phyloP scores from a whole-genome alignment of 1,284 basidiomycete species.

The Tylopilus sp. region DNA sequence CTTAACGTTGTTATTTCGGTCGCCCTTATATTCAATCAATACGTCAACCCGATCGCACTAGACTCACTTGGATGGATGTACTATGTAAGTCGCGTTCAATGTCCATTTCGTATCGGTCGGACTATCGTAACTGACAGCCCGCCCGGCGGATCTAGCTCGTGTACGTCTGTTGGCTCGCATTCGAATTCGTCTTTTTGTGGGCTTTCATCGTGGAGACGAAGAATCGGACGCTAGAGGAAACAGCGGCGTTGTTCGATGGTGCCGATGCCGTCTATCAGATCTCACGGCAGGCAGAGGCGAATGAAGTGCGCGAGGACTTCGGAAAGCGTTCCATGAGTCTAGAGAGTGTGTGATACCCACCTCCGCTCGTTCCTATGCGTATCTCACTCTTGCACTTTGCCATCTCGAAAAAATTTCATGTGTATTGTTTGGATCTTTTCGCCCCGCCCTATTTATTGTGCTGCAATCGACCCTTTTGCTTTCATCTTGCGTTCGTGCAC shows the following conservation, averaged over 20 bases:
- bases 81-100: conserved; percentile 38
- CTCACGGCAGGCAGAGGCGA: conserved; percentile 20
- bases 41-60: conserved; percentile 72
- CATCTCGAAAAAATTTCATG: background rate
- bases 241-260: conserved; percentile 68
- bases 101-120: background rate
- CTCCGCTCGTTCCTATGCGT: no score
- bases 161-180: conserved; percentile 62
- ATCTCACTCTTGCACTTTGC: no score
- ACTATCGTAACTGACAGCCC: background rate
- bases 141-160: conserved; percentile 42
- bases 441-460: background rate
- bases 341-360: conserved; percentile 11
- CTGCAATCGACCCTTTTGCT: background rate
- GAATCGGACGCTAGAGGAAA: conserved; percentile 68
- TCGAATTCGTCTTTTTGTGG: conserved; percentile 60
- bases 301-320: conserved; percentile 30
- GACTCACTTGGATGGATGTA: conserved; percentile 59
- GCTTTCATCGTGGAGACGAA: conserved; percentile 70
- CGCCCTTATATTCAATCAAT: conserved; percentile 75
- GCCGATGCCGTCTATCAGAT: conserved; percentile 47
- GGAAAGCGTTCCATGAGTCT: conserved; percentile 31
- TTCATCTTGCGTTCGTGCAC: background rate
- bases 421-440: background rate
- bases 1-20: conserved; percentile 64